phyloP scores from a whole-genome alignment of 805 yeast species.

The Pichia scutulata region DNA sequence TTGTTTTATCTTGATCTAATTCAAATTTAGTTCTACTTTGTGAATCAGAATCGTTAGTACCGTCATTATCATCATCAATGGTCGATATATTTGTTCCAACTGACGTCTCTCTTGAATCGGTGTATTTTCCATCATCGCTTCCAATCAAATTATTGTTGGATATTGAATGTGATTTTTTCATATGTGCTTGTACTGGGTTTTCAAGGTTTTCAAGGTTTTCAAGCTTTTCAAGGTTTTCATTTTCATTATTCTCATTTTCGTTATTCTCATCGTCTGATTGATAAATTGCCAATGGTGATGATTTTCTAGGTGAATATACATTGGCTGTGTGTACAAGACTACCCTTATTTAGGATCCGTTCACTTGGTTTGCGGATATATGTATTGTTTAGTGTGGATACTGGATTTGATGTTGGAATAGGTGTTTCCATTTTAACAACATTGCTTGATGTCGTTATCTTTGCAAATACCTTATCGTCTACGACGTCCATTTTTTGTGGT shows the following conservation, averaged over 20 bases:
- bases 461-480: not conserved
- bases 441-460: not conserved
- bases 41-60: not conserved
- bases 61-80: not conserved
- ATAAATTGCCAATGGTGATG: conserved; percentile 10
- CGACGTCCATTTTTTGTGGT: not conserved
- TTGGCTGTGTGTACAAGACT: not conserved
- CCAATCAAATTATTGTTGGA: not conserved
- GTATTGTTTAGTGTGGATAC: not conserved
- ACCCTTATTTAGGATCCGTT: not conserved
- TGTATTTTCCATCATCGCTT: not conserved
- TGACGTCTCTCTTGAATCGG: not conserved
- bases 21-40: not conserved
- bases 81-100: not conserved
- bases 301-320: conserved; percentile 3
- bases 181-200: not conserved
- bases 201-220: not conserved
- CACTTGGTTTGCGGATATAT: not conserved
- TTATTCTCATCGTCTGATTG: not conserved
- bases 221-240: not conserved
- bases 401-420: not conserved
- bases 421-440: not conserved
- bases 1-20: not conserved
- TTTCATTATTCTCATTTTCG: not conserved
- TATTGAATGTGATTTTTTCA: not conserved